phyloP scores from a whole-genome alignment of 2,329 filamentous ascomycete species.

The Leptosphaerulina australis region DNA sequence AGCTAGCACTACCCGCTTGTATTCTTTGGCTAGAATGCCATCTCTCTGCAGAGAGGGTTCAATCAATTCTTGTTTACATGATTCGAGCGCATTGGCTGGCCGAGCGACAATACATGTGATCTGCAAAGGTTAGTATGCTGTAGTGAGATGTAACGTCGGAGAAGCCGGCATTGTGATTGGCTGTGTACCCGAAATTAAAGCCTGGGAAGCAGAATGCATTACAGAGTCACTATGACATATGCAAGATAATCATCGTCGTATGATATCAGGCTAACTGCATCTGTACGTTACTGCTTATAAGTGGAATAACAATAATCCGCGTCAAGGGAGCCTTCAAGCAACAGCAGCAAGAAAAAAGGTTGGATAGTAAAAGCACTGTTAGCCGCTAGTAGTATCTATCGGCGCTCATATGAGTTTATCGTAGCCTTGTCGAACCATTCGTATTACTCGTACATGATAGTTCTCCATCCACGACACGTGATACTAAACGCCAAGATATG shows the following conservation, averaged over 20 bases:
- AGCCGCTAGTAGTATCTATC: neutral
- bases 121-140: conserved; percentile 16
- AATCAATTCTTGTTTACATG: conserved; percentile 10
- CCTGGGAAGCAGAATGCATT: conserved; percentile 4
- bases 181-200: neutral
- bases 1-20: conserved; percentile 9
- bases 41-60: conserved; percentile 8
- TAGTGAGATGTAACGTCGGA: conserved; percentile 11
- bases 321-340: neutral
- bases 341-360: neutral
- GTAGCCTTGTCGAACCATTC: conserved; percentile 9
- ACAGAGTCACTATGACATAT: conserved; percentile 9
- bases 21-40: conserved; percentile 25
- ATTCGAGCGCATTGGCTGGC: neutral
- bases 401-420: neutral
- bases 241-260: neutral
- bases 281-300: neutral
- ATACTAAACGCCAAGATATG: conserved; percentile 4
- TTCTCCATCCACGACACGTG: neutral
- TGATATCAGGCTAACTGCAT: neutral
- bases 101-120: conserved; percentile 8
- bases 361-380: neutral
- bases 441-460: neutral
- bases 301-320: neutral
- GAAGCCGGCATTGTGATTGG: conserved; percentile 8